phyloP scores from a whole-genome alignment of 495 filamentous ascomycete genomes.

The Rusavskia elegans region DNA sequence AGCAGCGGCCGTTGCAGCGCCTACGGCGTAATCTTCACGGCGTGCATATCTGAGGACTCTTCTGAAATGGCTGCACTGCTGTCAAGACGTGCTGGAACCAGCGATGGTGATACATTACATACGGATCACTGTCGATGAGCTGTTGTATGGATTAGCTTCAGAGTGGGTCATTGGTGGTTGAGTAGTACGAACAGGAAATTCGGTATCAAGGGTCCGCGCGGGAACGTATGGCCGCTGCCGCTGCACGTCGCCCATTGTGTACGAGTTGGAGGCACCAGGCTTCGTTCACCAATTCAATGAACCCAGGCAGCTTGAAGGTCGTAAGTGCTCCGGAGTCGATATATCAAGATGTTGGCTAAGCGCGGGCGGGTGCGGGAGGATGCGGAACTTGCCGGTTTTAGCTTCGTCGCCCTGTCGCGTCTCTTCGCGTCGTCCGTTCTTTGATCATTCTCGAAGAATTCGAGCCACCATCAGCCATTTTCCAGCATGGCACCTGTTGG shows the following conservation, averaged over 20 bases:
- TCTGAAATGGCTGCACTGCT: conserved; percentile 59
- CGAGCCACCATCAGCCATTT: too few relatives aligned
- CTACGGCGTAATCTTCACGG: conserved; percentile 61
- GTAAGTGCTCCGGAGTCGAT: too few relatives aligned
- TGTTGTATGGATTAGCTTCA: conserved; percentile 24
- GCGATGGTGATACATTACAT: conserved; percentile 24
- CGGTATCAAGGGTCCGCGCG: conserved; percentile 55
- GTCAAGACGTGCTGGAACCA: conserved; percentile 12
- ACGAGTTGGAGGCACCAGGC: too few relatives aligned
- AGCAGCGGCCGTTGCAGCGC: conserved; percentile 42
- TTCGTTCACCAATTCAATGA: too few relatives aligned
- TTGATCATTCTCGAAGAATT: not conserved
- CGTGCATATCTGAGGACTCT: conserved; percentile 80
- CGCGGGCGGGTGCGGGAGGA: too few relatives aligned
- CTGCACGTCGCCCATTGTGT: not conserved
- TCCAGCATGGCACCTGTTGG: not conserved
- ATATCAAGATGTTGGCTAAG: too few relatives aligned
- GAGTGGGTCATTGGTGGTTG: not conserved
- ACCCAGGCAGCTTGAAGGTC: too few relatives aligned
- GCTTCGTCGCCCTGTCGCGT: not conserved
- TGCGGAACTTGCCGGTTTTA: too few relatives aligned
- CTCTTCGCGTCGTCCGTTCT: not conserved
- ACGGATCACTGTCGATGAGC: conserved; percentile 98
- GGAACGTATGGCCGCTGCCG: conserved; percentile 44
- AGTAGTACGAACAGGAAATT: conserved; percentile 54